Evolutionary conservation across 2,329 filamentous ascomycete genomes (phyloP).

Genomic region (Fusarium algeriense): DNA sequence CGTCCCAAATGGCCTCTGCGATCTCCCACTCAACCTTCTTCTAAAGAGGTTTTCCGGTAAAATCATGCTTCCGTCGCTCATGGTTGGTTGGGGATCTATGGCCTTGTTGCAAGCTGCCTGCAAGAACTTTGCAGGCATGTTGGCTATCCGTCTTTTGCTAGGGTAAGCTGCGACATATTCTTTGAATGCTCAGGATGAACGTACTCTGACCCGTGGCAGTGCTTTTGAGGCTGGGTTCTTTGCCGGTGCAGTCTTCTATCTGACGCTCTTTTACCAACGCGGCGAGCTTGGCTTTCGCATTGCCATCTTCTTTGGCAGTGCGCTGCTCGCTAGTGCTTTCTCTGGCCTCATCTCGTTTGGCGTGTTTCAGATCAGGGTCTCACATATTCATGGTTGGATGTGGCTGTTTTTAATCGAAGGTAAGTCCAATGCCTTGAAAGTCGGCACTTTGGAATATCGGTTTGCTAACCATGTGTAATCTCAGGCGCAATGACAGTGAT

Average conservation of each 20-base stretch:
- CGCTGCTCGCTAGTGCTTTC: conserved; percentile 74
- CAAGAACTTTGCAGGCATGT: conserved; percentile 57
- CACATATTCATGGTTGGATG: conserved; percentile 6
- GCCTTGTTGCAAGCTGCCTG: conserved; percentile 59
- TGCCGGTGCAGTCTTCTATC: conserved; percentile 8
- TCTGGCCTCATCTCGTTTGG: conserved; percentile 71
- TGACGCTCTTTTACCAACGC: conserved; percentile 4
- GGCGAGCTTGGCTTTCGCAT: conserved; percentile 51
- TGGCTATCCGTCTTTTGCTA: conserved; percentile 1
- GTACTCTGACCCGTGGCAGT: not conserved
- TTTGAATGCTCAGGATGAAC: fast-evolving
- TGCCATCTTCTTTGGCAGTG: conserved; percentile 68
- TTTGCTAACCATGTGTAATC: fast-evolving
- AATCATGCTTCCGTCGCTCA: conserved; percentile 52
- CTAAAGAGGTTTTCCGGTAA: conserved; percentile 58
- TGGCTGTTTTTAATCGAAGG: conserved; percentile 9
- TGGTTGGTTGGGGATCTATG: conserved; percentile 59
- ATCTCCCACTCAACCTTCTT: conserved; percentile 2
- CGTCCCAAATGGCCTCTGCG: conserved; percentile 55
- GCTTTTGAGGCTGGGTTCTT: conserved; percentile 6
- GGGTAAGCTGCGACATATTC: not conserved
- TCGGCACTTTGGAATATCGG: fast-evolving
- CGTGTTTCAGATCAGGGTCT: conserved; percentile 60
- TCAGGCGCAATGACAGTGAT: not conserved
- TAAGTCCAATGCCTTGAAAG: fast-evolving